Evolutionary conservation across 306 rosid genomes (phyloP).

Genomic region (Vigna nakashimae): DNA sequence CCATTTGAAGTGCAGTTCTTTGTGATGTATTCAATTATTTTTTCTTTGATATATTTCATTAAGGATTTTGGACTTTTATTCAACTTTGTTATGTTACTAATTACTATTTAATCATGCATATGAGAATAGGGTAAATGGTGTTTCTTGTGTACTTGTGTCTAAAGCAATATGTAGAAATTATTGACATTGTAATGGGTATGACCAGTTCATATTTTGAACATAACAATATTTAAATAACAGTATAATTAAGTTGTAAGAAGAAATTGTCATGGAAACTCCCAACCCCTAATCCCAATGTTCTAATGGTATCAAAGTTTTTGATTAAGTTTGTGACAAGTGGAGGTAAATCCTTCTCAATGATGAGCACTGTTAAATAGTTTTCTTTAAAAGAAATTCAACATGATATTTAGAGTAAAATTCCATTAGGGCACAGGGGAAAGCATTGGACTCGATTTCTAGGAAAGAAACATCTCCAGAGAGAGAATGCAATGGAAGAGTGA

Average conservation of each 20-base stretch:
- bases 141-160: slow-evolving; percentile 20
- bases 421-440: slow-evolving; percentile 24
- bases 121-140: slow-evolving; percentile 15
- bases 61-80: slow-evolving; percentile 11
- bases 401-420: slow-evolving; percentile 29
- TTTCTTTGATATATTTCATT: slow-evolving; percentile 21
- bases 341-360: slow-evolving; percentile 17
- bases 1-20: slow-evolving; percentile 40
- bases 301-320: neutral
- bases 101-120: slow-evolving; percentile 23
- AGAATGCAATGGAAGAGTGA: slow-evolving; percentile 37
- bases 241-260: slow-evolving; percentile 5
- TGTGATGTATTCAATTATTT: slow-evolving; percentile 30
- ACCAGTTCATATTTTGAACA: slow-evolving; percentile 31
- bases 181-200: slow-evolving; percentile 21
- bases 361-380: slow-evolving; percentile 16
- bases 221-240: neutral
- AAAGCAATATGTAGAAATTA: slow-evolving; percentile 25
- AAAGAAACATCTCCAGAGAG: slow-evolving; percentile 31
- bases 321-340: neutral
- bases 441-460: slow-evolving; percentile 27
- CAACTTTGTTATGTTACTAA: slow-evolving; percentile 24
- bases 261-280: slow-evolving; percentile 25
- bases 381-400: slow-evolving; percentile 30
- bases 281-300: neutral